Conservation (phyloP, 2,329 filamentous ascomycete genomes). For the Colletotrichum sp. region DNA sequence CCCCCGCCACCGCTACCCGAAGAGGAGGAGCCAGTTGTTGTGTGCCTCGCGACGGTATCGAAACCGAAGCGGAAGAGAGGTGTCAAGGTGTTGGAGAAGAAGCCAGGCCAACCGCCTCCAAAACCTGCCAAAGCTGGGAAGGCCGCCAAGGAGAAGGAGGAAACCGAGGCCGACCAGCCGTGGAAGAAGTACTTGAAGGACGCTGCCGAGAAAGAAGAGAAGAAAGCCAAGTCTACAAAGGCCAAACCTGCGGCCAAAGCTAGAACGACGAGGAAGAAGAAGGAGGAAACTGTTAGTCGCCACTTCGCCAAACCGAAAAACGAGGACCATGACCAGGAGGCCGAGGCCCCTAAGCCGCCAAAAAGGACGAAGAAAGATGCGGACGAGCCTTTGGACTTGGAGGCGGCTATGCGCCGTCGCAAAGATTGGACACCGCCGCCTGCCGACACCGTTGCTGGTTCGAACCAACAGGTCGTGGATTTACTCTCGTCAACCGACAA, state of each 20-base stretch:
- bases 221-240: constrained; percentile 19
- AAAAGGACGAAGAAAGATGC: neutral
- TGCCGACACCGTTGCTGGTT: constrained; percentile 36
- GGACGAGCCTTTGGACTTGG: constrained; percentile 41
- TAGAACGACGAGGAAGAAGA: constrained; percentile 22
- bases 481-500: constrained; percentile 30
- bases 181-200: constrained; percentile 38
- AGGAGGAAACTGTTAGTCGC: constrained; percentile 36
- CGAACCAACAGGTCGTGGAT: constrained; percentile 35
- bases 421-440: constrained; percentile 73
- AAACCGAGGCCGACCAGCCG: constrained; percentile 25
- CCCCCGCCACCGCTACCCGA: neutral
- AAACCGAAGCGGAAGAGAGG: constrained; percentile 18
- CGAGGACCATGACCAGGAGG: constrained; percentile 24
- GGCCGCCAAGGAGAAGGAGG: neutral
- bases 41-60: neutral
- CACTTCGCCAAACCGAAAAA: constrained; percentile 33
- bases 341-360: neutral
- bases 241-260: constrained; percentile 27
- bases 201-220: neutral
- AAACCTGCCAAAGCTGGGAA: neutral
- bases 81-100: constrained; percentile 15
- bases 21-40: constrained; percentile 10
- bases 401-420: constrained; percentile 60
- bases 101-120: constrained; percentile 2